These are phyloP conservation scores for Fusarium xylarioides DNA, from an alignment of 2,329 filamentous ascomycete genomes.

Conservation along the genomic window DNA sequence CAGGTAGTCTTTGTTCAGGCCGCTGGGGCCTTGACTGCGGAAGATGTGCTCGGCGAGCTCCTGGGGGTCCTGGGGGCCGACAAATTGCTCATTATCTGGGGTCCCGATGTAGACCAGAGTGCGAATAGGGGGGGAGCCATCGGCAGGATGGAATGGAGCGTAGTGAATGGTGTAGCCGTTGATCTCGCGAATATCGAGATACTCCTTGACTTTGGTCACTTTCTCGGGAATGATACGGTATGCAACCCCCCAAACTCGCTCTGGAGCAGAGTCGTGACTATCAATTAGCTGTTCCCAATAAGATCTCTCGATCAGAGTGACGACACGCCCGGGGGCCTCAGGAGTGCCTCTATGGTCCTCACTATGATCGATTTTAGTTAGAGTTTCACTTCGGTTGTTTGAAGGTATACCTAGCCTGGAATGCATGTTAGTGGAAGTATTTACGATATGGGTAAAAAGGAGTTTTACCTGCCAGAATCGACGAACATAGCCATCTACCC, in stretches of 20 bases:
- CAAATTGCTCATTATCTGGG: constrained; percentile 91
- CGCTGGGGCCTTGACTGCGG: constrained; percentile 80
- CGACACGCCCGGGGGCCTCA: constrained; percentile 86
- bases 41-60: constrained; percentile 83
- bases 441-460: background rate
- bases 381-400: background rate
- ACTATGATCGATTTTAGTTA: constrained; percentile 56
- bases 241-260: constrained; percentile 88
- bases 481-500: constrained; percentile 91
- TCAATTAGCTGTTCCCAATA: constrained; percentile 85
- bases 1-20: constrained; percentile 89
- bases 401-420: constrained; percentile 47
- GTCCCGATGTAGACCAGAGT: constrained; percentile 93
- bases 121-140: constrained; percentile 53
- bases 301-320: constrained; percentile 85
- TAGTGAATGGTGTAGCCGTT: constrained; percentile 97
- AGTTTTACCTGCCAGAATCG: constrained; percentile 93
- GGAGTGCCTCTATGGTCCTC: constrained; percentile 95
- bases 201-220: constrained; percentile 83
- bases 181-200: constrained; percentile 96
- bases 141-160: constrained; percentile 76
- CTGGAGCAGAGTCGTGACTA: constrained; percentile 67
- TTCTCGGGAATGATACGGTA: constrained; percentile 80
- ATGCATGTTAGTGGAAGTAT: constrained; percentile 5
- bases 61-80: constrained; percentile 83